These are phyloP conservation scores for Fusarium verticillioides DNA, from an alignment of 2,329 filamentous ascomycete genomes.

Conservation along the genomic window DNA sequence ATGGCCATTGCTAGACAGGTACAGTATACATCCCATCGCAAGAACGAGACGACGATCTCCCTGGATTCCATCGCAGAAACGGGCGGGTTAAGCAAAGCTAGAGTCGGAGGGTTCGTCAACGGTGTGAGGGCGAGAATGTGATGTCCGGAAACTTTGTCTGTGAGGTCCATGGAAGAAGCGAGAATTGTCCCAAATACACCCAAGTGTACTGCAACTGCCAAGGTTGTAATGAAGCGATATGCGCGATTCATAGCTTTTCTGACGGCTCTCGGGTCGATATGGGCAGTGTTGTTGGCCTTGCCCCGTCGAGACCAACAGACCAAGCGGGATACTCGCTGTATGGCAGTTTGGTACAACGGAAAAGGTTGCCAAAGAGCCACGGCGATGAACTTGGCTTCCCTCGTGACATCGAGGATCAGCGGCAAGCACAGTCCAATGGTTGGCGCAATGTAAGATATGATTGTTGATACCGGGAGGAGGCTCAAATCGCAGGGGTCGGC, in stretches of 20 bases:
- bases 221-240: constrained; percentile 16
- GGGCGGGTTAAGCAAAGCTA: constrained; percentile 20
- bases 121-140: constrained; percentile 33
- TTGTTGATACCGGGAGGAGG: constrained; percentile 23
- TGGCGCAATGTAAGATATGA: constrained; percentile 31
- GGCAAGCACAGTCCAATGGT: constrained; percentile 27
- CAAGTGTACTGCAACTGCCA: constrained; percentile 12
- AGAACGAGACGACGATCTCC: constrained; percentile 33
- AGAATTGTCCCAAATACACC: constrained; percentile 16
- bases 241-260: background rate
- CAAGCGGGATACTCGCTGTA: background rate
- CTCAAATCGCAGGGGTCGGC: constrained; percentile 25
- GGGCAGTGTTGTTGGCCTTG: background rate
- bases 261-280: background rate
- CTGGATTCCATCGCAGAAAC: constrained; percentile 9
- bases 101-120: constrained; percentile 18
- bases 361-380: constrained; percentile 38
- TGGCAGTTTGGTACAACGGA: constrained; percentile 23
- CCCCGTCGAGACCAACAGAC: background rate
- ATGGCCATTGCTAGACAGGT: constrained; percentile 29
- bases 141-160: constrained; percentile 3
- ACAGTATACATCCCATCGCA: constrained; percentile 40
- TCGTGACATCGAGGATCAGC: constrained; percentile 6
- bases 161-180: background rate
- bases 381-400: constrained; percentile 2